Conservation (phyloP, 768 basidiomycete genomes). For the Amanita fuliginea region DNA sequence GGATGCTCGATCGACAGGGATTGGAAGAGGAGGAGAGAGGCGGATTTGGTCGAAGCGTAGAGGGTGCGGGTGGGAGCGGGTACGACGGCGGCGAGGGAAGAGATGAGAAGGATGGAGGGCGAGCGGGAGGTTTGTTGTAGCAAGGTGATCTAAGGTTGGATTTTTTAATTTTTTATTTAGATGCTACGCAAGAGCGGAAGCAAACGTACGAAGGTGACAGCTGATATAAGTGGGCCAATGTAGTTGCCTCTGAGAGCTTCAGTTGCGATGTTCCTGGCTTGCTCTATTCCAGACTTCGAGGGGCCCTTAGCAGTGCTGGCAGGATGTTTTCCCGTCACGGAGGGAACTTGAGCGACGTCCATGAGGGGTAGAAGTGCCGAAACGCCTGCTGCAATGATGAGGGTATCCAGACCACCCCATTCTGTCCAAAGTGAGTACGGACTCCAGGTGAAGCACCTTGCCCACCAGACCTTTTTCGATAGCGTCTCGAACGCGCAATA, state of each 20-base stretch:
- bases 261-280: slow-evolving; percentile 42
- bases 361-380: slow-evolving; percentile 72
- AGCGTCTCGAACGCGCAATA: slow-evolving; percentile 44
- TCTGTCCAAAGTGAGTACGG: slow-evolving; percentile 26
- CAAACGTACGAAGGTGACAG: slow-evolving; percentile 60
- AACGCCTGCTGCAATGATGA: slow-evolving; percentile 76
- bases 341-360: slow-evolving; percentile 49
- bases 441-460: background rate
- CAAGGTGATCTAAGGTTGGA: slow-evolving; percentile 53
- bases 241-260: slow-evolving; percentile 57
- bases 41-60: slow-evolving; percentile 78
- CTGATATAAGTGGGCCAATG: slow-evolving; percentile 57
- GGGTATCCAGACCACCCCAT: slow-evolving; percentile 77
- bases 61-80: slow-evolving; percentile 81
- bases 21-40: slow-evolving; percentile 68
- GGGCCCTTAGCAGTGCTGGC: slow-evolving; percentile 26
- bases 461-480: slow-evolving; percentile 45
- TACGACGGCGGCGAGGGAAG: slow-evolving; percentile 67
- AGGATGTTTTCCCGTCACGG: slow-evolving; percentile 9
- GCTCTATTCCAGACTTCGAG: slow-evolving; percentile 44
- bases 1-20: slow-evolving; percentile 76
- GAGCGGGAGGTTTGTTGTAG: slow-evolving; percentile 49
- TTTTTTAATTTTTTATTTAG: background rate
- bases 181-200: background rate
- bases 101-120: slow-evolving; percentile 71